Evolutionary conservation across 257 asterid species (phyloP), one percentile per base, ranked within the genome.

Genomic region (Solanum peruvianum): DNA sequence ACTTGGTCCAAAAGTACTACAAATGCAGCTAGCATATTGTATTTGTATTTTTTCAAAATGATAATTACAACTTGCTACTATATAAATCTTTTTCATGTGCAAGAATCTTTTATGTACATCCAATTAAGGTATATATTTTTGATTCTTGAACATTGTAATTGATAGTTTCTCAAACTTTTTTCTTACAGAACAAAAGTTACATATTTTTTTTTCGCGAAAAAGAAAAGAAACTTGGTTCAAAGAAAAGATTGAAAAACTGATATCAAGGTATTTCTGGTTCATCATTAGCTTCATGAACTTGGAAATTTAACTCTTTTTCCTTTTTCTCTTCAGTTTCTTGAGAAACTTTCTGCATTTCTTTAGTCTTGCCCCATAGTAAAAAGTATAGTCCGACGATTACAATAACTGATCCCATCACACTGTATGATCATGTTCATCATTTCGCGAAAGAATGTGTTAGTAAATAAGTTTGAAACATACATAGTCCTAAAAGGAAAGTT

Each of bases 301-400:
- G 87, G 29, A 33, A 70, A 29, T 7, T 41, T 86, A 64, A 6
- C 49, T 72, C 87, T 29, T 52, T 35, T 49, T 52, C 87, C 84
- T 72, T 86, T 15, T 72, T 64, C 67, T 86, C 87, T 72, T 31
- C 87, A 58, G 29, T 72, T 72, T 72, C 87, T 72, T 71, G 84
- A 39, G 83, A 25, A 71, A 72, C 87, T 72, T 86, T 72, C 71
- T 87, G 91, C 47, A 88, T 85, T 69, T 95, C 98, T 70, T 60
- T 90, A 87, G 91, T 91, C 90, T 95, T 95, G 25, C 98, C 98
- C 98, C 98, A 95, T 64, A 95, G 91, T 87, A 95, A 84, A 86
- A 93, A 49, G 92, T 95, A 94, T 85, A 94, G 67, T 35, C 98
- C 98, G 39, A 21, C 87, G 20, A 95, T 91, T 3, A 95, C 96